Conservation (phyloP, 2,329 filamentous ascomycete species). For the Colletotrichum orchidophilum region DNA sequence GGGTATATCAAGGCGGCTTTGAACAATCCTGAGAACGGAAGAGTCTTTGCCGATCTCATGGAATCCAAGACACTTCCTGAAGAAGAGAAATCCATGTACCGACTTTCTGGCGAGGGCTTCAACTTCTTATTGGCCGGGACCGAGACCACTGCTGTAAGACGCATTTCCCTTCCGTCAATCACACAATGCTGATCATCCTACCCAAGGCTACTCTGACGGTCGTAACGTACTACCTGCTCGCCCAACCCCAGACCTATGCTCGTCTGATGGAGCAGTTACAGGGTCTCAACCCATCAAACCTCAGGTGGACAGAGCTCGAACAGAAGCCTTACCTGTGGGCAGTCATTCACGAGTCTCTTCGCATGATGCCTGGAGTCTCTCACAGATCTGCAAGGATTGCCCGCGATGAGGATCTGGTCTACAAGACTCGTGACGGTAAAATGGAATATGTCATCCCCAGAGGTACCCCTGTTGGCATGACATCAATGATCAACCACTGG, state of each 20-base stretch:
- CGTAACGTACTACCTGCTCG: conserved; percentile 42
- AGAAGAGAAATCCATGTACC: conserved; percentile 29
- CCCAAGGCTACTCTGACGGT: conserved; percentile 39
- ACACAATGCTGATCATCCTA: background rate
- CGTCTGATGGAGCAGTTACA: conserved; percentile 41
- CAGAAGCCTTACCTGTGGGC: conserved; percentile 48
- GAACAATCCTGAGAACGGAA: conserved; percentile 36
- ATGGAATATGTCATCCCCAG: conserved; percentile 34
- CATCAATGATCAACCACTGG: conserved; percentile 36
- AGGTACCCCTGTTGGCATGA: conserved; percentile 37
- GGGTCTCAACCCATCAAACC: conserved; percentile 36
- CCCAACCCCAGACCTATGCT: conserved; percentile 35
- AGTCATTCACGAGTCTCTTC: conserved; percentile 38
- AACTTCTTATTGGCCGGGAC: conserved; percentile 63
- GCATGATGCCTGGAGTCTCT: conserved; percentile 36
- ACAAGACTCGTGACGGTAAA: conserved; percentile 35
- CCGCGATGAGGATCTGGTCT: conserved; percentile 37
- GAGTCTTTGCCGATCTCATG: conserved; percentile 41
- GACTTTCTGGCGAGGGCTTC: conserved; percentile 27
- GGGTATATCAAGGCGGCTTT: conserved; percentile 38
- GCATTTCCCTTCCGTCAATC: background rate
- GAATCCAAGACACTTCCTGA: conserved; percentile 35
- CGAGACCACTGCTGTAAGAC: conserved; percentile 53
- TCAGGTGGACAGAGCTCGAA: conserved; percentile 45
- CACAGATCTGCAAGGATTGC: conserved; percentile 34